phyloP scores from a whole-genome alignment of 495 filamentous ascomycete species.

The Talaromyces trachyspermus region DNA sequence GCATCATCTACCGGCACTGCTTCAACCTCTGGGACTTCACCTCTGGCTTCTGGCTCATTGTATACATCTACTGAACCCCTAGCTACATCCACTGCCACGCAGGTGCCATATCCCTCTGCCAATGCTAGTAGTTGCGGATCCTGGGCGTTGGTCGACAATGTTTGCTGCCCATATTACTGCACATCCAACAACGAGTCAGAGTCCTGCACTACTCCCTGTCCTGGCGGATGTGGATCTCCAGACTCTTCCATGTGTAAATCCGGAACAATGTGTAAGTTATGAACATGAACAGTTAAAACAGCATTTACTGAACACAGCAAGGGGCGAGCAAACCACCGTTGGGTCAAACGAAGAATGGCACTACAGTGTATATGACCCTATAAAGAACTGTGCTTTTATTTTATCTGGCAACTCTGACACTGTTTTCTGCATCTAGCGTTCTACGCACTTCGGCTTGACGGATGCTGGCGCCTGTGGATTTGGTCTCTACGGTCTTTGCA shows the following conservation, averaged over 20 bases:
- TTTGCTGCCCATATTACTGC: slow-evolving; percentile 7
- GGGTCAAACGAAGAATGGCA: not conserved
- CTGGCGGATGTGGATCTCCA: not conserved
- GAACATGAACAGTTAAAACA: not conserved
- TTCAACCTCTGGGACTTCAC: not conserved
- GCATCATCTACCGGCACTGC: not conserved
- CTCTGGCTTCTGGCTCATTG: not conserved
- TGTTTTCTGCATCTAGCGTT: not conserved
- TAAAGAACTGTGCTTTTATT: no score
- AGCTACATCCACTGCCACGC: not conserved
- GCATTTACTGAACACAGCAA: not conserved
- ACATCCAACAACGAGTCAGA: slow-evolving; percentile 7
- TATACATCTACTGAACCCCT: not conserved
- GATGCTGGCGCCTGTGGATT: not conserved
- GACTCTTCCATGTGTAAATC: slow-evolving; percentile 4
- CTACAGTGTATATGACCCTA: no score
- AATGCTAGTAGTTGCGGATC: slow-evolving; percentile 1
- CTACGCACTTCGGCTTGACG: not conserved
- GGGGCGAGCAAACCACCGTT: not conserved
- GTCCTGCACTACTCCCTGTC: not conserved
- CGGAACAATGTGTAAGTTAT: slow-evolving; percentile 2
- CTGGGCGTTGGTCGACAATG: not conserved
- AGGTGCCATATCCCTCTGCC: not conserved
- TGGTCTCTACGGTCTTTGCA: slow-evolving; percentile 2
- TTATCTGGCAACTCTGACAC: no score